Conservation (phyloP, 108 stramenopile genomes). For the Cyclotella kingstonii region DNA sequence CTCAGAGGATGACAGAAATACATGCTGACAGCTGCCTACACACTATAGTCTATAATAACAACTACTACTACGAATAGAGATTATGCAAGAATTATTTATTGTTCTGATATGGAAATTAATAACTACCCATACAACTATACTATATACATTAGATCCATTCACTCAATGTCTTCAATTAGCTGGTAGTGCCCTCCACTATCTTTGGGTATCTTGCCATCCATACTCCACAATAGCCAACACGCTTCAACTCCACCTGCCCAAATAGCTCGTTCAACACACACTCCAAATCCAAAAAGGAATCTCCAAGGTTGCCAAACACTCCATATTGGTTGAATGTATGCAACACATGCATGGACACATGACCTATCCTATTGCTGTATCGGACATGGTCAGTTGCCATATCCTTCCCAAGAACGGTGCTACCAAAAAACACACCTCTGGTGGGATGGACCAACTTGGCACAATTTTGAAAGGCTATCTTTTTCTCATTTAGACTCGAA, state of each 20-base stretch:
- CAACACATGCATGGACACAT: slow-evolving; percentile 8
- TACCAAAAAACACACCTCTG: slow-evolving; percentile 30
- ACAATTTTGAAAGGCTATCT: slow-evolving; percentile 22
- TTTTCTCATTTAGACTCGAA: slow-evolving; percentile 21
- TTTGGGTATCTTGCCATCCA: slow-evolving; percentile 28
- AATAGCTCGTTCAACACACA: slow-evolving; percentile 27
- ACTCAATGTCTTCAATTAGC: too few species aligned
- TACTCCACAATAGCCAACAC: slow-evolving; percentile 33
- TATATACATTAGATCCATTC: too few species aligned
- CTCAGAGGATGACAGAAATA: not conserved
- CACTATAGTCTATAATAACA: not conserved
- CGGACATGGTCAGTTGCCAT: slow-evolving; percentile 29
- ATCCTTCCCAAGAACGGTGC: slow-evolving; percentile 32
- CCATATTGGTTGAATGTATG: slow-evolving; percentile 19
- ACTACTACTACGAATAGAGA: not conserved
- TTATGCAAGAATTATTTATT: not conserved
- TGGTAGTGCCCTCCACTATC: not conserved
- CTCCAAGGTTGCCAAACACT: slow-evolving; percentile 31
- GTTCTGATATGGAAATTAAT: not conserved
- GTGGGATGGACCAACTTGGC: slow-evolving; percentile 20
- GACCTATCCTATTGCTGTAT: slow-evolving; percentile 4
- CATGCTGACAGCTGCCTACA: not conserved
- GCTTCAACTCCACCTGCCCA: slow-evolving; percentile 13
- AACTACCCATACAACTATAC: too few species aligned
- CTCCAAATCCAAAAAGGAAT: slow-evolving; percentile 32